Evolutionary conservation across 1,284 basidiomycete species (phyloP).

Genomic region (Tremellales sp.): DNA sequence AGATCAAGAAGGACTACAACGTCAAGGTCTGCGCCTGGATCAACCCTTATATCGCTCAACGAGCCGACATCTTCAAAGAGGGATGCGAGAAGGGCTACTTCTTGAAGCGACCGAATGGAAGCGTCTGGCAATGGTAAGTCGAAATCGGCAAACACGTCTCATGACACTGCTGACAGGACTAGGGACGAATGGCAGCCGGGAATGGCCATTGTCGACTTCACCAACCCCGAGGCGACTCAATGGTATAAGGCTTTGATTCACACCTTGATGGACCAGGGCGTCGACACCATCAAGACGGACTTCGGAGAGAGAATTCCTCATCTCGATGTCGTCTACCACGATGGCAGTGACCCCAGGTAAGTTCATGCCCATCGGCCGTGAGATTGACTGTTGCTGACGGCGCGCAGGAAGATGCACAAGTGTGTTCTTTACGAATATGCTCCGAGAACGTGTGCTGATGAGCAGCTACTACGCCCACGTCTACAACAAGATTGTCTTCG

Average conservation of each 20-base stretch:
- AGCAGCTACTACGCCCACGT: slow-evolving; percentile 63
- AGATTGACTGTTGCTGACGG: slow-evolving; percentile 1
- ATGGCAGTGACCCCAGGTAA: slow-evolving; percentile 60
- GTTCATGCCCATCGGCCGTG: background rate
- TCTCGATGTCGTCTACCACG: slow-evolving; percentile 58
- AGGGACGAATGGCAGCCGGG: slow-evolving; percentile 72
- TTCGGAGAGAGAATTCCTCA: slow-evolving; percentile 65
- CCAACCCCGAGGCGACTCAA: slow-evolving; percentile 63
- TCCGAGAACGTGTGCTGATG: slow-evolving; percentile 7
- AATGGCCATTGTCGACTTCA: slow-evolving; percentile 63
- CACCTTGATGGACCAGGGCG: slow-evolving; percentile 62
- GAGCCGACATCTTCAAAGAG: slow-evolving; percentile 66
- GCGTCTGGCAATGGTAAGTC: slow-evolving; percentile 62
- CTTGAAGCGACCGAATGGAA: slow-evolving; percentile 64
- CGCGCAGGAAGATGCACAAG: slow-evolving; percentile 35
- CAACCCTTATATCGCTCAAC: slow-evolving; percentile 52
- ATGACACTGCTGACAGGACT: background rate
- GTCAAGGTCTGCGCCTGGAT: slow-evolving; percentile 67
- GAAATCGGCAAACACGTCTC: slow-evolving; percentile 18
- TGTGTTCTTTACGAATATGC: slow-evolving; percentile 3
- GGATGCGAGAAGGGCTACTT: slow-evolving; percentile 63
- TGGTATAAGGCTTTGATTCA: slow-evolving; percentile 64
- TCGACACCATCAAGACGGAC: slow-evolving; percentile 62
- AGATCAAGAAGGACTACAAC: slow-evolving; percentile 64
- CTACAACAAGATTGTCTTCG: slow-evolving; percentile 68